Conservation (phyloP, 192 early-diverging fungal species). For the Backusella mclennaniae region DNA sequence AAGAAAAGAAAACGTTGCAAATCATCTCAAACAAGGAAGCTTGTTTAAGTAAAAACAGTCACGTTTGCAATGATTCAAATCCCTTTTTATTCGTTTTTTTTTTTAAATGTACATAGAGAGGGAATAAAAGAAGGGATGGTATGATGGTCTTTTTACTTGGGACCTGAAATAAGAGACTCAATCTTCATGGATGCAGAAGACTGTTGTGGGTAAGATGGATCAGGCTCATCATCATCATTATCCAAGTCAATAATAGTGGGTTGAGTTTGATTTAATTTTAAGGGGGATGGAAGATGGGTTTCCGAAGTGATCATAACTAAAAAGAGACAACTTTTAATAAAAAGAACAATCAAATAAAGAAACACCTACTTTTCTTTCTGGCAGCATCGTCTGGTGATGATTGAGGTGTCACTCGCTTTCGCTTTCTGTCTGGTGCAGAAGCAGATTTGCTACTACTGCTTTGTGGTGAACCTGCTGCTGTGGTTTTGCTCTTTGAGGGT, state of each 20-base stretch:
- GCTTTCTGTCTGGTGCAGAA: background rate
- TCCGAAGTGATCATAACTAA: background rate
- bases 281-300: background rate
- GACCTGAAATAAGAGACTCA: slow-evolving; percentile 19
- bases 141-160: background rate
- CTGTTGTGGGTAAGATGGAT: background rate
- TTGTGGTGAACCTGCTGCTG: background rate
- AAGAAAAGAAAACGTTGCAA: background rate
- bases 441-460: background rate
- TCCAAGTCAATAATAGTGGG: background rate
- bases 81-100: background rate
- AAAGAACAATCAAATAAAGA: background rate
- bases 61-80: background rate
- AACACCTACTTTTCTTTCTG: background rate
- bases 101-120: background rate
- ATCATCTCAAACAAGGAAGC: background rate
- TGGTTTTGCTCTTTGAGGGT: background rate
- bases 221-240: background rate
- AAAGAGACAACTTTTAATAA: background rate
- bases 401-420: background rate
- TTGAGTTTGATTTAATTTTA: background rate
- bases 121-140: background rate
- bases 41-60: background rate
- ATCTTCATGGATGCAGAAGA: slow-evolving; percentile 29
- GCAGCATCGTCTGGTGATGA: background rate